Evolutionary conservation across 306 rosid species (phyloP).

Genomic region (Prunus fruticosa): DNA sequence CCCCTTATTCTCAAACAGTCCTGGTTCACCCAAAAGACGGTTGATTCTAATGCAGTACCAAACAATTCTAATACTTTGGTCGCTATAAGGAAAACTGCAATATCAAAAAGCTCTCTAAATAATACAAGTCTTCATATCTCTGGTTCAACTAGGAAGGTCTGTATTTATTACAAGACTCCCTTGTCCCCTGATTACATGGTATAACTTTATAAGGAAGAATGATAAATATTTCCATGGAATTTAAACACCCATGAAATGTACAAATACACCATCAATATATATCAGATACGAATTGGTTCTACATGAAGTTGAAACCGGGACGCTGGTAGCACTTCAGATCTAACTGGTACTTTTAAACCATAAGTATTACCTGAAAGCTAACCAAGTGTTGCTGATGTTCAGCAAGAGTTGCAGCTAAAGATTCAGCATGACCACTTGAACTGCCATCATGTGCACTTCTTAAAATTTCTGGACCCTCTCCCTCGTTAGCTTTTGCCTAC

Average conservation of each 20-base stretch:
- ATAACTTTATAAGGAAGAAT: not conserved
- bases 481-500: slow-evolving; percentile 96
- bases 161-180: too few relatives aligned
- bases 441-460: slow-evolving; percentile 68
- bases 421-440: slow-evolving; percentile 88
- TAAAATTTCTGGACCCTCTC: slow-evolving; percentile 97
- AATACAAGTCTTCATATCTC: too few relatives aligned
- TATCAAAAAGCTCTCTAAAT: too few relatives aligned
- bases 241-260: not conserved
- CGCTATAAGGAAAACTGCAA: too few relatives aligned
- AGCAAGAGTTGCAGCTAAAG: slow-evolving; percentile 87
- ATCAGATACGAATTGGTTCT: not conserved
- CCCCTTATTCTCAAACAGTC: not conserved
- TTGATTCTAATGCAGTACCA: not conserved
- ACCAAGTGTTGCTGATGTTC: slow-evolving; percentile 99
- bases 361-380: slow-evolving; percentile 85
- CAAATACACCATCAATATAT: not conserved
- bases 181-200: too few relatives aligned
- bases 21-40: not conserved
- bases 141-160: too few relatives aligned
- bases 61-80: not conserved
- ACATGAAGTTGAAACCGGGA: not conserved
- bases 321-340: not conserved
- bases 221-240: not conserved
- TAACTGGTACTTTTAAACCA: slow-evolving; percentile 5